Percentiles rank a stretch among this genome's conserved stretches.
phyloP scores from a whole-genome alignment of 306 rosid genomes.

The Nissolia schottii region DNA sequence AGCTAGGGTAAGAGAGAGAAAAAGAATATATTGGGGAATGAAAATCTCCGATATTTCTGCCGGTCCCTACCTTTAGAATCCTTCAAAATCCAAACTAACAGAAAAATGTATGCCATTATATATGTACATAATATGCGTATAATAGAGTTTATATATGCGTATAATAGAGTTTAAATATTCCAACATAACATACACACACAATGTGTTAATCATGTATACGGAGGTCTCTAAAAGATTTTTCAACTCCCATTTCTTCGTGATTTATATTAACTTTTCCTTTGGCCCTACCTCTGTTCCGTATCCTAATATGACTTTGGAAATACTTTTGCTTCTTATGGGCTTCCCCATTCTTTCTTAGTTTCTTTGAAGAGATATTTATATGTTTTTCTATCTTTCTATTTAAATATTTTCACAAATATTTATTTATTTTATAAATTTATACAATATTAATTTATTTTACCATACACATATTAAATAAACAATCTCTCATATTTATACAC shows the following conservation, averaged over 20 bases:
- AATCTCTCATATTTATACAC: too few relatives aligned
- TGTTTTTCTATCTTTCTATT: too few relatives aligned
- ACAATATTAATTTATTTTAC: too few relatives aligned
- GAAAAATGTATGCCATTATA: neutral
- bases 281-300: constrained; percentile 35
- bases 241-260: constrained; percentile 15
- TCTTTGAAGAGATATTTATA: too few relatives aligned
- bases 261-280: constrained; percentile 25
- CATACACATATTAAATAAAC: too few relatives aligned
- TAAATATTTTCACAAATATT: too few relatives aligned
- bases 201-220: neutral
- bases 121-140: too few relatives aligned
- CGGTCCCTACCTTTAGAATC: constrained; percentile 53
- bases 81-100: constrained; percentile 23
- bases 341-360: neutral
- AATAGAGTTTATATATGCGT: too few relatives aligned
- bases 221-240: constrained; percentile 37
- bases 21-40: constrained; percentile 62
- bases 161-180: too few relatives aligned
- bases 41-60: constrained; percentile 68
- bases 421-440: too few relatives aligned
- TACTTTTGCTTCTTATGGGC: neutral
- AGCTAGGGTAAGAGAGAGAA: neutral
- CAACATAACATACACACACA: neutral
- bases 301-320: constrained; percentile 10